Evolutionary conservation across 176 grass and related monocot genomes (phyloP), one percentile per base, ranked within the genome.

Genomic region (Poa pratensis): DNA sequence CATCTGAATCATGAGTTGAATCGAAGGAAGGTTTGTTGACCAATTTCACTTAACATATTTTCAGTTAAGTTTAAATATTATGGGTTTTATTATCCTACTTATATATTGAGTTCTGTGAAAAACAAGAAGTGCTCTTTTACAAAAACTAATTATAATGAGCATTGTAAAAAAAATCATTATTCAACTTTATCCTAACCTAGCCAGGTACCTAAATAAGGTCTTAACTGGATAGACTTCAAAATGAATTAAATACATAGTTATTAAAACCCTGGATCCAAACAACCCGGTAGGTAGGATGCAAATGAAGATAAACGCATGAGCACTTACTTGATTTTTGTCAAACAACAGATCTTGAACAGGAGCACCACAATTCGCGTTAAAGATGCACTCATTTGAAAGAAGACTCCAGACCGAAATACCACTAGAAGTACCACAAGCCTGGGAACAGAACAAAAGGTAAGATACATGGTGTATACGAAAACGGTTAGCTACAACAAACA

Each of bases 401-500:
- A 95, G 81, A 45, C 91, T 94, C 93, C 93, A 98, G 90, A 98
- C 91, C 10, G 93, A 98, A 87, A 98, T 84, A 35, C 93, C 88
- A 61, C 68, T 78, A 81, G 83, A 90, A 61, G 91, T 87, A 42
- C 91, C 96, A 82, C 96, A 98, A 48, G 83, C 96, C 93, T 95
- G 73, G 62, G 68, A 83, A 77, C 28, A 60, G 7, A 87, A 80
- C 17, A 74, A 72, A 59, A 42, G 35, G 22, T 61, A 77, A 69
- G 10, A 69, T 42, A 48, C 73, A 64, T 39, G 45, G 4, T 7
- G 72, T 78, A 52, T 34, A 20, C 9, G 7, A 65, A 70, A 17
- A 70, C 46, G 24, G 7, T 24, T 32, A 73, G 13, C 59, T 74
- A 48, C 39, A 83, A 61, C 32, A 61, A 77, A 54, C 51, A 84